Percentiles rank a stretch among this genome's conserved stretches.
These are phyloP conservation scores for Venturia pyrina DNA, from an alignment of 2,329 filamentous ascomycete species.

Conservation along the genomic window DNA sequence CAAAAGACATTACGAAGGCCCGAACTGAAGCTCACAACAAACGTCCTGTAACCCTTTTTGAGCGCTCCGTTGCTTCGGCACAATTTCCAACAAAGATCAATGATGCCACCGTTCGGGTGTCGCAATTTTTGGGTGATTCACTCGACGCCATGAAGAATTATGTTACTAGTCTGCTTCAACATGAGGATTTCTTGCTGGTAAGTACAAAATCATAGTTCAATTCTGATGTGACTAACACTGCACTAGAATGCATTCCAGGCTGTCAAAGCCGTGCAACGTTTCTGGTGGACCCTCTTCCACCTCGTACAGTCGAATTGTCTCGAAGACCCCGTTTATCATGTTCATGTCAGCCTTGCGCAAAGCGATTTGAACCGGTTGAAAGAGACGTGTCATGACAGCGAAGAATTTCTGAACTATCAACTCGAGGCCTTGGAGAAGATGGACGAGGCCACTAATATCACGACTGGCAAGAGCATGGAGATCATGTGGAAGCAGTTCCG, in stretches of 20 bases:
- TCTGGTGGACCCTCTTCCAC: conserved; percentile 41
- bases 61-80: conserved; percentile 15
- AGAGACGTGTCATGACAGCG: conserved; percentile 15
- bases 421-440: conserved; percentile 37
- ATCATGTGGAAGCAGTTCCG: conserved; percentile 63
- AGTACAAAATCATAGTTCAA: neutral
- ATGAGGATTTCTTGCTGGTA: conserved; percentile 9
- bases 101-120: conserved; percentile 15
- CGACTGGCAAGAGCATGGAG: conserved; percentile 72
- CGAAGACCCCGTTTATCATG: conserved; percentile 44
- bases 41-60: conserved; percentile 15
- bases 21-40: conserved; percentile 9
- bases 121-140: conserved; percentile 14
- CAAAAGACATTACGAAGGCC: conserved; percentile 10
- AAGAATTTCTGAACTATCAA: conserved; percentile 1
- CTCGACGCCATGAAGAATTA: conserved; percentile 9
- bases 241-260: neutral
- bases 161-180: conserved; percentile 10
- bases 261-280: conserved; percentile 16
- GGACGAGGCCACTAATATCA: conserved; percentile 58
- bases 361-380: conserved; percentile 27
- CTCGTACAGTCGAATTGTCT: conserved; percentile 33
- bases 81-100: conserved; percentile 12
- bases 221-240: neutral
- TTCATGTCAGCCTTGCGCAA: conserved; percentile 26